A percentile compares a stretch with the other conserved stretches of the same genome.
phyloP scores from a whole-genome alignment of 2,329 filamentous ascomycete genomes.

The Lachnellula hyalina region DNA sequence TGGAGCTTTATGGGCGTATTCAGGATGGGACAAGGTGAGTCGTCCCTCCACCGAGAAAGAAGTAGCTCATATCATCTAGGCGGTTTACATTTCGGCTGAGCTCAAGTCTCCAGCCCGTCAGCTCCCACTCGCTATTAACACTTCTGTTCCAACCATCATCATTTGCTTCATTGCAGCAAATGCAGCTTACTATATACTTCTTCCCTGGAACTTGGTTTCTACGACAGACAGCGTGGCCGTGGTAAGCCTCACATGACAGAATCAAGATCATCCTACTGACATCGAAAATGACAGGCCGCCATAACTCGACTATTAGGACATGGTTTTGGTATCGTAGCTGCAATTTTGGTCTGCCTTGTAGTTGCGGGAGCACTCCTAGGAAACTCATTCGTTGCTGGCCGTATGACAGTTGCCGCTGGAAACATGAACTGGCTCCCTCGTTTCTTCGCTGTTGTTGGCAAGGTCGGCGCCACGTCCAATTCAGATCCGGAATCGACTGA shows the following conservation, averaged over 20 bases:
- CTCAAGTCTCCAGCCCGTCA: conserved; percentile 46
- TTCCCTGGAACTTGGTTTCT: conserved; percentile 54
- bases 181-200: conserved; percentile 55
- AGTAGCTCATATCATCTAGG: conserved; percentile 32
- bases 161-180: conserved; percentile 56
- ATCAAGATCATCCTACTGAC: not conserved
- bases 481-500: not conserved
- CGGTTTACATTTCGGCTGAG: conserved; percentile 51
- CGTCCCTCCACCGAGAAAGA: not conserved
- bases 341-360: conserved; percentile 53
- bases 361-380: conserved; percentile 57
- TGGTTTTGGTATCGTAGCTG: conserved; percentile 47
- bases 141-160: conserved; percentile 54
- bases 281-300: conserved; percentile 40
- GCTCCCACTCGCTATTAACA: conserved; percentile 57
- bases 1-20: conserved; percentile 59
- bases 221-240: conserved; percentile 59
- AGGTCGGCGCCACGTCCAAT: conserved; percentile 30
- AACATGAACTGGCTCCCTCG: conserved; percentile 47
- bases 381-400: conserved; percentile 57
- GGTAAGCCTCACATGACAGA: conserved; percentile 35
- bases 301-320: conserved; percentile 50
- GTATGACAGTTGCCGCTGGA: conserved; percentile 55
- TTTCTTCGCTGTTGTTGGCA: conserved; percentile 41
- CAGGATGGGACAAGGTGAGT: conserved; percentile 60